Evolutionary conservation across 257 asterid genomes (phyloP).

Genomic region (Penstemon davidsonii): DNA sequence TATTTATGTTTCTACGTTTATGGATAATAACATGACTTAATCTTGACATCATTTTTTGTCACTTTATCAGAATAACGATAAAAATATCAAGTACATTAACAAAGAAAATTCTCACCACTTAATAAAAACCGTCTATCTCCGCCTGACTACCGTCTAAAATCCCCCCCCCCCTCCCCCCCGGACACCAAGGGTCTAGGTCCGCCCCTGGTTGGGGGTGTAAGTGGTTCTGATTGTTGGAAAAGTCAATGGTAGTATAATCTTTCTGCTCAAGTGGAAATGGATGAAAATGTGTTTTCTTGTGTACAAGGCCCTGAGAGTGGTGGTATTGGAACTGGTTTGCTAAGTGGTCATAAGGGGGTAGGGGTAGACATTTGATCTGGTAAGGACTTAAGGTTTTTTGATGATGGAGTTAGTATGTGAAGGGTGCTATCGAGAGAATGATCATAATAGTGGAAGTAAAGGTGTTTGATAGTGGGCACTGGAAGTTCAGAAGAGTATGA

Average conservation of each 20-base stretch:
- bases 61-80: no score
- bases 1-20: no score
- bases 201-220: no score
- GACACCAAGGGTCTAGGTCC: no score
- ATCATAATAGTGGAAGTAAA: neutral
- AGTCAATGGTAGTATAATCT: neutral
- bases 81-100: no score
- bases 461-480: neutral
- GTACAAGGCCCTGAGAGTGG: neutral
- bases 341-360: neutral
- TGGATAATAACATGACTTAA: no score
- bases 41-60: no score
- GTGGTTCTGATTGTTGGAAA: neutral
- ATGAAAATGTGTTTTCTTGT: neutral
- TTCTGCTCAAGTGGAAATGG: neutral
- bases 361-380: neutral
- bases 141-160: no score
- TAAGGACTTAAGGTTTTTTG: neutral
- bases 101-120: no score
- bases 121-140: no score
- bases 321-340: neutral
- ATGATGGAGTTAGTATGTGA: neutral
- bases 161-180: no score
- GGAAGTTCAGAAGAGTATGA: neutral
- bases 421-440: neutral